These are phyloP conservation scores for Penicillium bialowiezense DNA, from an alignment of 495 filamentous ascomycete genomes.

Conservation along the genomic window DNA sequence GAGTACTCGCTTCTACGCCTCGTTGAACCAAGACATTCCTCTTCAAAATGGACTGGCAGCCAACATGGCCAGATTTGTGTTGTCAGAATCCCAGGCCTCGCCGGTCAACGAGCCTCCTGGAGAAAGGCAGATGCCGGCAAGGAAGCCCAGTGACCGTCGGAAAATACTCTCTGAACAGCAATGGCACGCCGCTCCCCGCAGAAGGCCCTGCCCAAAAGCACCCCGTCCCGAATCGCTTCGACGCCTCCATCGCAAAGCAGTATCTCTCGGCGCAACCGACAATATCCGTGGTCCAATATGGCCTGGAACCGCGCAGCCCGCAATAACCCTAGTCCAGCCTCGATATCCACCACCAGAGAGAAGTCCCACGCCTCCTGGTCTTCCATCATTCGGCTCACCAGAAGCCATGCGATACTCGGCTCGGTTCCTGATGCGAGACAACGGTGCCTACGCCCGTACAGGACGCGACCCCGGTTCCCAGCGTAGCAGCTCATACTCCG, in stretches of 20 bases:
- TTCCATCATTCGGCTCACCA: slow-evolving; percentile 45
- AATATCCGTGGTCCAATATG: slow-evolving; percentile 15
- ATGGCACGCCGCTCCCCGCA: not conserved
- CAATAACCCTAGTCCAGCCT: slow-evolving; percentile 32
- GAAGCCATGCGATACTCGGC: slow-evolving; percentile 39
- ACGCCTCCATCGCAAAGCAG: slow-evolving; percentile 15
- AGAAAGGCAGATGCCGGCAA: slow-evolving; percentile 1
- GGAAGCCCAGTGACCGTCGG: slow-evolving; percentile 9
- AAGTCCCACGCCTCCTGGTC: slow-evolving; percentile 43
- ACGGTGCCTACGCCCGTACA: not conserved
- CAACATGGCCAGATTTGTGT: slow-evolving; percentile 34
- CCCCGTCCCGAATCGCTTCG: slow-evolving; percentile 1
- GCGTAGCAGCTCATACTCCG: slow-evolving; percentile 18
- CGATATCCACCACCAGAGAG: slow-evolving; percentile 39
- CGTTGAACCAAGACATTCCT: slow-evolving; percentile 9
- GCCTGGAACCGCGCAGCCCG: slow-evolving; percentile 23
- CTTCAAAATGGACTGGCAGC: slow-evolving; percentile 26
- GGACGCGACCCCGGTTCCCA: not conserved
- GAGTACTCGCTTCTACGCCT: slow-evolving; percentile 7
- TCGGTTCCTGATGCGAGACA: slow-evolving; percentile 18
- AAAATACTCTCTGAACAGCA: slow-evolving; percentile 18
- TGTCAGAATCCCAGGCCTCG: slow-evolving; percentile 7
- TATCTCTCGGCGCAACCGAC: slow-evolving; percentile 21
- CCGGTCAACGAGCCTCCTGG: not conserved
- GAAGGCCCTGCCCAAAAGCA: not conserved